Evolutionary conservation across 2,329 filamentous ascomycete genomes (phyloP), one percentile per base, ranked within the genome.

Genomic region (Aspergillus terreus): DNA sequence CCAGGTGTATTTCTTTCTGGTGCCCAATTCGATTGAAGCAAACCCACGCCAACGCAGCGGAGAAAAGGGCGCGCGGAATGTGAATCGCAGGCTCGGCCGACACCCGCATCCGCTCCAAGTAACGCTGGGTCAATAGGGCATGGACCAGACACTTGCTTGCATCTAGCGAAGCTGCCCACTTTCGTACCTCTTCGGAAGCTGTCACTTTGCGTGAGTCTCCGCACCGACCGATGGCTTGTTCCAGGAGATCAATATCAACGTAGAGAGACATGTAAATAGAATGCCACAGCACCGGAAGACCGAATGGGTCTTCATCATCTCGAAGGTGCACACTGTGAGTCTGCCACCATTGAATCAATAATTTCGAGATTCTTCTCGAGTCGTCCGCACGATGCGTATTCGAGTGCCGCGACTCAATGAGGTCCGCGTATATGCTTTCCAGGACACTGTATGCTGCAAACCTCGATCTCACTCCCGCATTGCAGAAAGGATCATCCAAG

Each of bases 221-320:
- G 30, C 67, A 58, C 14, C 64, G 61, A 6, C 65, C 64, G 12
- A 61, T 57, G 2, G 61, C 58, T 48, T 58, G 56, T 45, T 68
- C 65, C 14, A 67, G 44, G 2, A 62, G 52, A 35, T 67, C 58
- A 23, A 67, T 58, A 38, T 68, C 63, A 2, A 58, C 60, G 41
- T 63, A 59, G 1, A 67, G 47, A 5, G 49, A 55, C 40, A 68
- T 67, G 33, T 59, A 66, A 6, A 63, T 56, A 0, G 58, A 60
- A 41, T 68, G 65, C 65, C 65, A 68, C 17, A 67, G 55, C 6
- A 65, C 61, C 9, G 59, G 58, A 7, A 68, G 51, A 45, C 60
- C 60, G 21, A 63, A 63, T 11, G 56, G 51, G 42, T 63, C 59
- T 32, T 44, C 23, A 10, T 40, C 45, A 6, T 46, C 19, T 2